phyloP scores from a whole-genome alignment of 352 stramenopile species.

The Phytophthora sp. region DNA sequence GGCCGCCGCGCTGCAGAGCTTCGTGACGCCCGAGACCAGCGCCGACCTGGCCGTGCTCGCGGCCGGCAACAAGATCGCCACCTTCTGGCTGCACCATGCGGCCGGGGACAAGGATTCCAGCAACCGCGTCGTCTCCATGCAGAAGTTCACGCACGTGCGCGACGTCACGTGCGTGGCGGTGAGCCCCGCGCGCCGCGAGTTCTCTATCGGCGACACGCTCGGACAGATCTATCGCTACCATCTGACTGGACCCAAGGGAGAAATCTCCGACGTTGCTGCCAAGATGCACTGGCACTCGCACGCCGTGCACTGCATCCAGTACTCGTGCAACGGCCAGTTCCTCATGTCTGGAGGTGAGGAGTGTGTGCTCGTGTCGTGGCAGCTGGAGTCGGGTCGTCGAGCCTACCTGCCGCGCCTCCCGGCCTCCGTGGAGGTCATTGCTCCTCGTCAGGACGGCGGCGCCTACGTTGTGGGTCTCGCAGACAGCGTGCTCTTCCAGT shows the following conservation, averaged over 20 bases:
- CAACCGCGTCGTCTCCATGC: conserved; percentile 34
- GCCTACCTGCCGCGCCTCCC: conserved; percentile 83
- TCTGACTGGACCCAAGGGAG: conserved; percentile 2
- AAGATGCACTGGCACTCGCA: conserved; percentile 91
- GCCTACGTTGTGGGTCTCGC: conserved; percentile 71
- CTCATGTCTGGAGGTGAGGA: conserved; percentile 87
- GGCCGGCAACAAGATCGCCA: conserved; percentile 43
- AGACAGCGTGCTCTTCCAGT: conserved; percentile 82
- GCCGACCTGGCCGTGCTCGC: conserved; percentile 51
- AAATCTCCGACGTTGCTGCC: conserved; percentile 26
- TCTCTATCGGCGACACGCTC: conserved; percentile 63
- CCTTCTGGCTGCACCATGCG: conserved; percentile 40
- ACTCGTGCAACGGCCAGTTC: conserved; percentile 79
- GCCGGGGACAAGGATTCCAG: conserved; percentile 24
- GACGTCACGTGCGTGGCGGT: conserved; percentile 69
- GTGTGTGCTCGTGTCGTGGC: conserved; percentile 88
- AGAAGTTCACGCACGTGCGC: conserved; percentile 55
- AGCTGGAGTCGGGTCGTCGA: conserved; percentile 76
- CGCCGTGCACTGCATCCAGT: conserved; percentile 70
- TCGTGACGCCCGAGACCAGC: conserved; percentile 13
- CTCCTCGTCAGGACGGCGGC: conserved; percentile 50
- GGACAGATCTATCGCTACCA: conserved; percentile 76
- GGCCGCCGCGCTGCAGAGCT: conserved; percentile 63
- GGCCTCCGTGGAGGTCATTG: conserved; percentile 60
- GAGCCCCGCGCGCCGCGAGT: conserved; percentile 54